Base-by-base conservation (phyloP, 495 filamentous ascomycete species). In the Lophium mytilinum region DNA sequence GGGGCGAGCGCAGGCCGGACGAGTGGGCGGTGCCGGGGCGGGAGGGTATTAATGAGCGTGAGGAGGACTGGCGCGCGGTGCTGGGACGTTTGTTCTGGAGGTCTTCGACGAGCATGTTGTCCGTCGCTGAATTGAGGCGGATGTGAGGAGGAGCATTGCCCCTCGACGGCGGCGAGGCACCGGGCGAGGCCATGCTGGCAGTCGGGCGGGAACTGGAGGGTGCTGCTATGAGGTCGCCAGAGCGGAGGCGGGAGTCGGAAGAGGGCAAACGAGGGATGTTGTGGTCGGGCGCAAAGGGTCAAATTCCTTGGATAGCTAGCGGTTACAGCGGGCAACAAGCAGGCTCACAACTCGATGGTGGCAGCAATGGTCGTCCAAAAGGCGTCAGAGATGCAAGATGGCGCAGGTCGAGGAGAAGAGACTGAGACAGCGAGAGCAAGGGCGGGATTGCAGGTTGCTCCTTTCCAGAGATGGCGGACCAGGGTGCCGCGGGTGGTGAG, bases 111-210 rank as follows among this genome's bases (percentile, higher is more conserved):
- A 79, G 72, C 7, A 80, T 72, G 59, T 83, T 73, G 52, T 80
- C 74, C 40, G 70, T 73, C 12, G 75, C 80, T 12, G 80, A 83
- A 57, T 85, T 85, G 34, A 86, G 73, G 46, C 78, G 75, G 45
- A 85, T 78, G 55, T 83, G 82, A 56, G 80, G 79, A 62, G 71
- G 61, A 46, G 58, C 61, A 39, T 64, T 63, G n/a, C 63, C 52
- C 51, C 65, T 61, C 14, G 69, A 69, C 14, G 73, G 68, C 15
- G 58, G 53, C 4, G 62, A 56, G 10, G 60, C 37, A n/a, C 12
- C 24, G 18, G 60, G 51, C 36, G 52, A 47, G 33, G 60, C 56
- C 65, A 68, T 68, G 46, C 53, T 56, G 58, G 61, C 53, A 49
- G 58, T 58, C 36, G 42, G 61, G 24, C 24, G 53, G 50, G 57